Base-by-base conservation (phyloP, 345 rosid species). In the Rubroshorea leprosula region DNA sequence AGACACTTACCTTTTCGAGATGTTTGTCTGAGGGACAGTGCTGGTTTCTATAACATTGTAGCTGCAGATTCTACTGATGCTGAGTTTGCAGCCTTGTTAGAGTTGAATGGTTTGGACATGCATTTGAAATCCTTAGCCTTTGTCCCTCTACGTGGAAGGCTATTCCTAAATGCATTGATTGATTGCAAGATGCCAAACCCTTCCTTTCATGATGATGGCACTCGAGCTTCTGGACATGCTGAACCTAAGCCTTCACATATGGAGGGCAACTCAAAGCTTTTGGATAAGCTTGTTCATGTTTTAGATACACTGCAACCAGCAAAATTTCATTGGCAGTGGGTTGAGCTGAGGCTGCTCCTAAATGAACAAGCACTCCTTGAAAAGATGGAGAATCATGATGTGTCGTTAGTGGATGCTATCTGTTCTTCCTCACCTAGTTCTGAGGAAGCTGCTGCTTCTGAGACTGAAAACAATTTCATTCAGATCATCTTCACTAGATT, bases 321-420 rank as follows among this genome's bases (percentile, higher is more conserved):
- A 19, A 94, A 87, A 66, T 94, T 94, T 67, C 97, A 84, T 72
- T 94, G 99, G 99, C 99, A 94, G 72, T 94, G 97, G 97, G 77
- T 94, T 72, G 99, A 94, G 74, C 95, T 90, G 55, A 80, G 99
- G 78, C 78, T 94, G 62, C 99, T 94, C 67, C 78, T 94, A 74
- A 87, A 94, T 57, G 99, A 94, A 67, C 99, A 94, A 74, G 83
- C 93, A 20, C 81, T 90, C 12, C 61, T 87, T 72, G 99, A 94
- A 60, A 85, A 84, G 74, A 84, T 87, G 31, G 97, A 90, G 54
- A 75, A 63, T 59, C 85, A 74, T 54, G 96, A 90, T 54, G 75
- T 66, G 72, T 72, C 90, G 52, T 65, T 90, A 53, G 78, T 77
- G 39, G 99, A 85, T 45, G 95, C 95, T 18, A 67, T 94, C 60